These are phyloP conservation scores for Flaveria brownii DNA, from an alignment of 129 eudicot genomes.

Conservation along the genomic window DNA sequence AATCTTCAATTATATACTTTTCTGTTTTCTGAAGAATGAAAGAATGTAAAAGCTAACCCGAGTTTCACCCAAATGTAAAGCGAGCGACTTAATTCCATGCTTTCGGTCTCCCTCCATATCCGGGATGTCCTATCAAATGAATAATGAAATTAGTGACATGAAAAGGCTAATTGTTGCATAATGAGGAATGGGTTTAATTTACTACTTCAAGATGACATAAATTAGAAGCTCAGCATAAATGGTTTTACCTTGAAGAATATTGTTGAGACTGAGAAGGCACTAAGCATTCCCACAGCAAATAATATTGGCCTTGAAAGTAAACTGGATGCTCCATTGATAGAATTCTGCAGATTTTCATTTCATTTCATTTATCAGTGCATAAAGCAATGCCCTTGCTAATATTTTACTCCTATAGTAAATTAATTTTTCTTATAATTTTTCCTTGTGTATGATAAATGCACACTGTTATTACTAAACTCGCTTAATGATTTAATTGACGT, in stretches of 20 bases:
- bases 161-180: no score
- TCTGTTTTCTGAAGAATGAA: background rate
- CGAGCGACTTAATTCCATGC: constrained; percentile 37
- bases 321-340: constrained; percentile 11
- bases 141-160: background rate
- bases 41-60: constrained; percentile 15
- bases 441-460: no score
- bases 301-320: constrained; percentile 29
- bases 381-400: no score
- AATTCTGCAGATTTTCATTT: constrained; percentile 4
- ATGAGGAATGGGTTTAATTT: no score
- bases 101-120: constrained; percentile 36
- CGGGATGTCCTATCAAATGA: constrained; percentile 29
- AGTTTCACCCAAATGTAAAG: constrained; percentile 26
- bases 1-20: background rate
- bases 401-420: no score
- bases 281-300: constrained; percentile 28
- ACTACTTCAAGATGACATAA: background rate
- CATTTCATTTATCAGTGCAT: background rate
- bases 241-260: constrained; percentile 34
- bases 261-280: constrained; percentile 31
- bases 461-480: no score
- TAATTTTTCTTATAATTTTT: no score
- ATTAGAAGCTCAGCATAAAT: no score
- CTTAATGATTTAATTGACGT: no score